Conservation (phyloP, 257 asterid species). For the Solanum neorickii region DNA sequence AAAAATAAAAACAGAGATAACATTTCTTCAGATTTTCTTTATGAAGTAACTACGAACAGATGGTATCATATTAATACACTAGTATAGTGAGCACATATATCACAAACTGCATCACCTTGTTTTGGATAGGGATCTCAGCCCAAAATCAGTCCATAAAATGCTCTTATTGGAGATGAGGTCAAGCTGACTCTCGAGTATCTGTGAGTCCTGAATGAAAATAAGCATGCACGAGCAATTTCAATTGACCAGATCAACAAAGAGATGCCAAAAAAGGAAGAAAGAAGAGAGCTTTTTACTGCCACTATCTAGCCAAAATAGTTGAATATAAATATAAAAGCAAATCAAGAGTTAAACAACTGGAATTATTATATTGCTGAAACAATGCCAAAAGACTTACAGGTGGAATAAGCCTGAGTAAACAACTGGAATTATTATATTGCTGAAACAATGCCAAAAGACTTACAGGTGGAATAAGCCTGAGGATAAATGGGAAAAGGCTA, state of each 20-base stretch:
- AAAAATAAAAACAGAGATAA: not conserved
- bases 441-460: constrained; percentile 18
- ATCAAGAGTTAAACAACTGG: not conserved
- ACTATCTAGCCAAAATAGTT: not conserved
- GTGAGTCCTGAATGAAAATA: constrained; percentile 40
- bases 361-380: not conserved
- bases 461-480: constrained; percentile 92
- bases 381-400: constrained; percentile 52
- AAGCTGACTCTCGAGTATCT: constrained; percentile 77
- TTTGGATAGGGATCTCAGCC: constrained; percentile 86
- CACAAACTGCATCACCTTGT: constrained; percentile 46
- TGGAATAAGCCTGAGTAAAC: constrained; percentile 63
- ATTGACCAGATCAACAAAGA: not conserved
- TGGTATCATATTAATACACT: not conserved
- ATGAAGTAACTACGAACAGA: not conserved
- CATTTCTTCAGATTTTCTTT: not conserved
- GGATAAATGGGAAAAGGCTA: constrained; percentile 93
- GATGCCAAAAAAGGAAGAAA: not conserved
- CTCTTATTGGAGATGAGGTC: constrained; percentile 77
- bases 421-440: not conserved
- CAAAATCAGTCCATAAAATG: constrained; percentile 74
- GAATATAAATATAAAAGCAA: not conserved
- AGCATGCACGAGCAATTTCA: not conserved
- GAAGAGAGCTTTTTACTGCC: not conserved
- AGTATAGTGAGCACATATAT: not conserved